Percentiles rank a stretch among this genome's conserved stretches.
Conservation (phyloP, 2,329 filamentous ascomycete genomes). For the Cryphonectria naterciae region DNA sequence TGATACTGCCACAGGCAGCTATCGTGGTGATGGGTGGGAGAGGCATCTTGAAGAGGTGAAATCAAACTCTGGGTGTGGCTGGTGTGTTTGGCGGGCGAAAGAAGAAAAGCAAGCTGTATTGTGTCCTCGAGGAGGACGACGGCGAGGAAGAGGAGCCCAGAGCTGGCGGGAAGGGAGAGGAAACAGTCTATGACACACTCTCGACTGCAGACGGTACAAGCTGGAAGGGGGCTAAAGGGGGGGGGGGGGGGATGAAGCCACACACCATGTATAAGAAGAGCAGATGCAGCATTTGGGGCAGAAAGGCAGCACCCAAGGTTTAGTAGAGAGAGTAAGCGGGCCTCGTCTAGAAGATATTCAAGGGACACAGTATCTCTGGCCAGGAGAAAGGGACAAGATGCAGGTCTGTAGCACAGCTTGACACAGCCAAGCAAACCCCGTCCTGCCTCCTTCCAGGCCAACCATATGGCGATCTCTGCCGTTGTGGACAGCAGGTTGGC, state of each 20-base stretch:
- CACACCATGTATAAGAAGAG: conserved; percentile 26
- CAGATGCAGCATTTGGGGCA: neutral
- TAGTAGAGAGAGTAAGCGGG: neutral
- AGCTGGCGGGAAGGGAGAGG: neutral
- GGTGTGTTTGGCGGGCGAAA: neutral
- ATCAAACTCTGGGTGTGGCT: neutral
- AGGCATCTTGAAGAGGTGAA: conserved; percentile 29
- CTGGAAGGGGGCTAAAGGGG: neutral
- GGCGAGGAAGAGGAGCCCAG: neutral
- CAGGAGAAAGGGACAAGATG: neutral
- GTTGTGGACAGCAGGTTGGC: conserved; percentile 7
- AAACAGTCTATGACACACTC: neutral
- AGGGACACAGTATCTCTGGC: neutral
- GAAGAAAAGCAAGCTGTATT: neutral
- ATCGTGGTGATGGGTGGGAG: conserved; percentile 35
- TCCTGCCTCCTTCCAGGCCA: neutral
- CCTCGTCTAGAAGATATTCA: neutral
- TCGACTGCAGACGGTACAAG: conserved; percentile 6
- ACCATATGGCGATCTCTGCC: neutral
- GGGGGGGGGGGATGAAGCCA: conserved; percentile 4
- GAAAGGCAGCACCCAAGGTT: neutral
- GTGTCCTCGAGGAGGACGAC: neutral
- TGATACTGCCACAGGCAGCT: conserved; percentile 36
- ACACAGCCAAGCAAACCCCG: neutral
- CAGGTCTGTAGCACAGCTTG: conserved; percentile 5